phyloP scores from a whole-genome alignment of 164 flowering plant genomes.

The Umbellularia californica region DNA sequence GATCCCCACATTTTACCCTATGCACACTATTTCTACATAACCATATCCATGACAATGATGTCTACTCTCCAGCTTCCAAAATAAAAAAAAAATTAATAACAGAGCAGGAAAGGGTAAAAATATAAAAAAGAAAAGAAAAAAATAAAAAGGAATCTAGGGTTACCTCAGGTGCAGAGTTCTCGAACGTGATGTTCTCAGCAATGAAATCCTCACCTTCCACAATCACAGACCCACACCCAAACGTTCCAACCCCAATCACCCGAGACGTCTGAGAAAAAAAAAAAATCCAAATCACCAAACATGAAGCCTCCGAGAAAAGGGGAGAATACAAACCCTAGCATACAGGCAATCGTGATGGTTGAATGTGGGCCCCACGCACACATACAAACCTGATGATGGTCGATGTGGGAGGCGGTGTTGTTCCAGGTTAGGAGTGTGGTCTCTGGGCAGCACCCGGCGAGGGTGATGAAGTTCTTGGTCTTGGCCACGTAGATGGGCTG shows the following conservation, averaged over 20 bases:
- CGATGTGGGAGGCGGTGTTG: constrained; percentile 77
- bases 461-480: constrained; percentile 83
- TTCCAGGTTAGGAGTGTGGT: constrained; percentile 75
- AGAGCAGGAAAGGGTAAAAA: too few species aligned
- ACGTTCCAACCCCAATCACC: constrained; percentile 90
- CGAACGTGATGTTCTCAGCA: constrained; percentile 96
- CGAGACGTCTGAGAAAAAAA: constrained; percentile 36
- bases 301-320: too few species aligned
- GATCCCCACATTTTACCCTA: too few species aligned
- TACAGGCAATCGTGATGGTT: too few species aligned
- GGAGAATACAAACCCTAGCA: too few species aligned
- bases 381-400: constrained; percentile 77
- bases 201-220: constrained; percentile 95
- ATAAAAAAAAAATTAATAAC: too few species aligned
- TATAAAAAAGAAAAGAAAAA: too few species aligned
- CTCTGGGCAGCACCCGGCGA: constrained; percentile 66
- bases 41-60: too few species aligned
- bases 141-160: too few species aligned
- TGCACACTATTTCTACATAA: too few species aligned
- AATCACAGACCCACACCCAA: constrained; percentile 79
- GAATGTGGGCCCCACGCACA: background rate
- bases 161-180: constrained; percentile 86
- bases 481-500: constrained; percentile 91
- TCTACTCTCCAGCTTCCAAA: too few species aligned
- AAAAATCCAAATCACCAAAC: background rate